Conservation (phyloP, 139 green algal species). For the Chlorella sp. region DNA sequence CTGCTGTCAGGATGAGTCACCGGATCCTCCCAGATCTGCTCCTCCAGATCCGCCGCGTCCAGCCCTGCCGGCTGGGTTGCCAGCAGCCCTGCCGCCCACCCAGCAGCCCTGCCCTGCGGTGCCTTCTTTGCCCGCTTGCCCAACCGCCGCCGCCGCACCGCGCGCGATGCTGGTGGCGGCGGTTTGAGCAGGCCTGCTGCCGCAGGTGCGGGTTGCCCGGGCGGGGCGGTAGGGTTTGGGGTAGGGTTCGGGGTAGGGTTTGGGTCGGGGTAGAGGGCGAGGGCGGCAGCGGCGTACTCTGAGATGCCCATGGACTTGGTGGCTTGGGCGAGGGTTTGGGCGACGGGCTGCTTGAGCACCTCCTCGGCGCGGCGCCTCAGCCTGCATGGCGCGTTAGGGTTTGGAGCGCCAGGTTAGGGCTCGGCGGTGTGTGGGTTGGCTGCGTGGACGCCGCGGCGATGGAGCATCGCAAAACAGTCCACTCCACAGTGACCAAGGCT, state of each 20-base stretch:
- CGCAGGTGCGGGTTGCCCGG: slow-evolving; percentile 13
- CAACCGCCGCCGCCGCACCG: neutral
- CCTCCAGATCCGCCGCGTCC: neutral
- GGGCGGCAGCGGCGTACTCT: slow-evolving; percentile 28
- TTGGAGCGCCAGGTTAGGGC: no score
- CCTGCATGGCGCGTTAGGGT: no score
- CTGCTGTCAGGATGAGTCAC: neutral
- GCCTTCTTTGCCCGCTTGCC: neutral
- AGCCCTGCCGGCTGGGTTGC: neutral
- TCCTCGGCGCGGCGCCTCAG: slow-evolving; percentile 45
- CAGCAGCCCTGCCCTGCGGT: no score
- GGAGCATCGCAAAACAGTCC: no score
- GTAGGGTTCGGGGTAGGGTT: neutral
- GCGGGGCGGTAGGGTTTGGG: neutral
- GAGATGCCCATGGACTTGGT: slow-evolving; percentile 33
- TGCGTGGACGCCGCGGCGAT: no score
- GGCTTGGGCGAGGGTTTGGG: slow-evolving; percentile 37
- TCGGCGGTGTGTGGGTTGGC: no score
- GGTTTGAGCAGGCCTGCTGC: slow-evolving; percentile 7
- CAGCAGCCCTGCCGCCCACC: neutral
- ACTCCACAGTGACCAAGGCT: no score
- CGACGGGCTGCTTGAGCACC: slow-evolving; percentile 41
- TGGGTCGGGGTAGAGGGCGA: neutral
- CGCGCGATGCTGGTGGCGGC: neutral
- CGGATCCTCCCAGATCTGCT: neutral